Evolutionary conservation across 1,284 basidiomycete genomes (phyloP), one percentile per base, ranked within the genome.

Genomic region (Austroboletus novae-zelandiae): DNA sequence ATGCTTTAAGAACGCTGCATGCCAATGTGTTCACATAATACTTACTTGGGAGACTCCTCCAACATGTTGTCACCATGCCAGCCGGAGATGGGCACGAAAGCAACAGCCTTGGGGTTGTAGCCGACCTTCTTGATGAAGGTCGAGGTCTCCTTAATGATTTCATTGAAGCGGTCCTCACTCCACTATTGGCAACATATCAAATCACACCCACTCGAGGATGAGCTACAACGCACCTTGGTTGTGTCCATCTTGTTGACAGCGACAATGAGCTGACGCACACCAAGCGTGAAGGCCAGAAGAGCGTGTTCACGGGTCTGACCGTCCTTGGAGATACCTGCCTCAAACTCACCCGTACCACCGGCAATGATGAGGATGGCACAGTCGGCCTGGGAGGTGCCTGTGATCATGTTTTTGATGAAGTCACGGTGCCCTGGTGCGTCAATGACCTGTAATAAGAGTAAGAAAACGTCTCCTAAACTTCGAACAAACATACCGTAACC

Each of bases 41-140:
- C 85, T 53, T 71, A 92, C 91, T 97, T 97, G 77, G 71, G 10
- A 61, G 94, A 94, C 76, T 94, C 91, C 83, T 99, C 96, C 78
- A 99, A 83, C 96, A 99, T 99, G 91, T 99, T 99, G 88, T 99
- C 96, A 74, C 96, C 97, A 84, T 98, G 94, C 96, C 96, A 99
- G 66, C 96, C 97, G 57, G 96, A 99, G 79, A 99, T 98, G 71
- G 97, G 96, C 62, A 99, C 97, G 81, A 99, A 99, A 62, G 96
- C 84, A 62, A 99, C 95, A 52, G 85, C 72, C 86, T 98, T 98
- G 74, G 97, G 96, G 89, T 99, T 98, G 89, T 96, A 99, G 59
- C 96, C 96, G 74, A 99, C 96, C 89, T 99, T 99, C 89, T 99
- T 99, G 80, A 99, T 98, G 87, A 99, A 99, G 76, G 81, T 89